Evolutionary conservation across 495 filamentous ascomycete genomes (phyloP).

Genomic region (Hypoxylon lienhwacheense): DNA sequence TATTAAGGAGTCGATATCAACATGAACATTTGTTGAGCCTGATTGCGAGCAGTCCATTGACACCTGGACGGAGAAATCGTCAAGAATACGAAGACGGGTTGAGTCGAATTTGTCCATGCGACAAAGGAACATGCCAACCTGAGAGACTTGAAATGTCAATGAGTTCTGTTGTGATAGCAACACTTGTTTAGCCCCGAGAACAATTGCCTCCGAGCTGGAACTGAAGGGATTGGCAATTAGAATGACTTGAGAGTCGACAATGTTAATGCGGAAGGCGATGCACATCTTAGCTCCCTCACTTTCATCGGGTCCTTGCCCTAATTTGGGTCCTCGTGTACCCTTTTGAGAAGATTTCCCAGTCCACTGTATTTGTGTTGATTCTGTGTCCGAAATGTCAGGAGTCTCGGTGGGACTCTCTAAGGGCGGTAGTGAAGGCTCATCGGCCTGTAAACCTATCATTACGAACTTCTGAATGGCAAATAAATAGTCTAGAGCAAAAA

Average conservation of each 20-base stretch:
- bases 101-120: conserved; percentile 96
- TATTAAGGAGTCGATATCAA: conserved; percentile 91
- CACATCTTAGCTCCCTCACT: conserved; percentile 58
- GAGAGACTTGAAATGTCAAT: conserved; percentile 83
- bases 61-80: conserved; percentile 90
- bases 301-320: conserved; percentile 14
- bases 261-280: conserved; percentile 86
- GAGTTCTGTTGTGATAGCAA: conserved; percentile 92
- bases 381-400: conserved; percentile 63
- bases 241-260: conserved; percentile 95
- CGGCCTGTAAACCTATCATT: conserved; percentile 63
- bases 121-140: conserved; percentile 97
- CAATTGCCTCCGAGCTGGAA: conserved; percentile 89
- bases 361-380: conserved; percentile 47
- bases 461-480: conserved; percentile 86
- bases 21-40: conserved; percentile 72
- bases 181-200: conserved; percentile 90
- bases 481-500: conserved; percentile 92
- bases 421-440: conserved; percentile 57
- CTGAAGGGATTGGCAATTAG: conserved; percentile 92
- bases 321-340: conserved; percentile 7
- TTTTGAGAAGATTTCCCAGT: conserved; percentile 37
- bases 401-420: conserved; percentile 59
- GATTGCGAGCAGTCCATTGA: conserved; percentile 81
- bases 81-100: conserved; percentile 82